phyloP scores from a whole-genome alignment of 2,329 filamentous ascomycete species.

The Monilinia fructigena region DNA sequence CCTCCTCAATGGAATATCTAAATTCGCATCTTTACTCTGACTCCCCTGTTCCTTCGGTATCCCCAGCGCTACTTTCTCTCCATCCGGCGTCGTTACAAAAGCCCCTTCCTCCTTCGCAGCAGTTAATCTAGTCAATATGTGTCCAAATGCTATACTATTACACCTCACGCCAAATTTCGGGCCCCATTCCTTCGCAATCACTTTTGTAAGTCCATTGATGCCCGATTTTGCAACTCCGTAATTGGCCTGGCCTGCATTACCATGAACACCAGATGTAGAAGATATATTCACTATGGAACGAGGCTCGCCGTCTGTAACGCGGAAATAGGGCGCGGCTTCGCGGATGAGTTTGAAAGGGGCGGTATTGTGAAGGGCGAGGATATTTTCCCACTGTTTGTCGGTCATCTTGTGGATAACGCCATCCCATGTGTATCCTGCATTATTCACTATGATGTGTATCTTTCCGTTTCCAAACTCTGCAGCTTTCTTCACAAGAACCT shows the following conservation, averaged over 20 bases:
- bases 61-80: slow-evolving; percentile 70
- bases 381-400: slow-evolving; percentile 89
- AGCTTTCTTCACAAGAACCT: slow-evolving; percentile 67
- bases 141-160: slow-evolving; percentile 82
- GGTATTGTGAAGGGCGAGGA: slow-evolving; percentile 78
- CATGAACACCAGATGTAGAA: slow-evolving; percentile 77
- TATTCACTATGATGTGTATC: slow-evolving; percentile 89
- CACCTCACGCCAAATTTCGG: slow-evolving; percentile 76
- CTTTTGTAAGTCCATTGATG: slow-evolving; percentile 79
- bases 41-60: slow-evolving; percentile 62
- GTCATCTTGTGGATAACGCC: slow-evolving; percentile 90
- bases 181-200: slow-evolving; percentile 90
- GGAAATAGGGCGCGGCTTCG: slow-evolving; percentile 80
- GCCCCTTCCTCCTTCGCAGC: slow-evolving; percentile 81
- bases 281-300: slow-evolving; percentile 82
- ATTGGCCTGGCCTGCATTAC: slow-evolving; percentile 89
- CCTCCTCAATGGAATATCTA: slow-evolving; percentile 76
- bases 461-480: slow-evolving; percentile 82
- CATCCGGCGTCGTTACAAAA: slow-evolving; percentile 73
- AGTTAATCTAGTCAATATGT: slow-evolving; percentile 77
- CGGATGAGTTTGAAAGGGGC: slow-evolving; percentile 83
- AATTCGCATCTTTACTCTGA: slow-evolving; percentile 47
- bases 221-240: slow-evolving; percentile 85
- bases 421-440: slow-evolving; percentile 91
- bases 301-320: slow-evolving; percentile 77